Evolutionary conservation across 257 asterid genomes (phyloP).

Genomic region (Scutellaria minor): DNA sequence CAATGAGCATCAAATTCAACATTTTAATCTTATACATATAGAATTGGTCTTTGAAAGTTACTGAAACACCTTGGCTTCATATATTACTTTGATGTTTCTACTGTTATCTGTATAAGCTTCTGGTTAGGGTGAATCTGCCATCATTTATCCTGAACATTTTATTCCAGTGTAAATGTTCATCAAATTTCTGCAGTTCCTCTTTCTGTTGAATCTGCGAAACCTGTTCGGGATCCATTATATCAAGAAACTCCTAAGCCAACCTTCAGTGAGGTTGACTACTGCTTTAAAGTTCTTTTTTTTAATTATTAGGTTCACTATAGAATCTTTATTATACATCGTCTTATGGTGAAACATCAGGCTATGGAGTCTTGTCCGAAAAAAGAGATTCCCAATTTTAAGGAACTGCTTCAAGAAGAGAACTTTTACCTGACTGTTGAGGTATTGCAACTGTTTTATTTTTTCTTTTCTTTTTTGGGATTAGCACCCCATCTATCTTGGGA

Average conservation of each 20-base stretch:
- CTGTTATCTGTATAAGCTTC: neutral
- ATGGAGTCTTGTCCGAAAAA: constrained; percentile 80
- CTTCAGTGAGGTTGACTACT: constrained; percentile 62
- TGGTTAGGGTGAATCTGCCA: neutral
- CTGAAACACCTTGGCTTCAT: neutral
- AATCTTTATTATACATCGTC: constrained; percentile 14
- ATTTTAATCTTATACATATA: constrained; percentile 3
- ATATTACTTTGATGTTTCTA: constrained; percentile 1
- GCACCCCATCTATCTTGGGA: neutral
- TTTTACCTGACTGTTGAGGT: constrained; percentile 90
- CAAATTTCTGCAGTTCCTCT: constrained; percentile 61
- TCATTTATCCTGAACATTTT: neutral
- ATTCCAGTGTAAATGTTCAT: constrained; percentile 7
- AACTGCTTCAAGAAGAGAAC: constrained; percentile 79
- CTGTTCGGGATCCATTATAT: constrained; percentile 70
- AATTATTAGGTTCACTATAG: constrained; percentile 7
- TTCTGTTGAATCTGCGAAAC: constrained; percentile 63
- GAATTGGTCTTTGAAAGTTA: neutral
- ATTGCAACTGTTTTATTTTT: constrained; percentile 15
- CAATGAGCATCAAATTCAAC: neutral
- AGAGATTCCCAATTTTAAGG: constrained; percentile 68
- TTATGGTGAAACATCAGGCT: constrained; percentile 47
- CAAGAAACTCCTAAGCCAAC: constrained; percentile 76
- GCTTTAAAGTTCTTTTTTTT: constrained; percentile 2
- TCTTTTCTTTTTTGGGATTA: constrained; percentile 2